Percentiles rank a stretch among this genome's conserved stretches.
Conservation (phyloP, 2,329 filamentous ascomycete species). For the Calonectria montana region DNA sequence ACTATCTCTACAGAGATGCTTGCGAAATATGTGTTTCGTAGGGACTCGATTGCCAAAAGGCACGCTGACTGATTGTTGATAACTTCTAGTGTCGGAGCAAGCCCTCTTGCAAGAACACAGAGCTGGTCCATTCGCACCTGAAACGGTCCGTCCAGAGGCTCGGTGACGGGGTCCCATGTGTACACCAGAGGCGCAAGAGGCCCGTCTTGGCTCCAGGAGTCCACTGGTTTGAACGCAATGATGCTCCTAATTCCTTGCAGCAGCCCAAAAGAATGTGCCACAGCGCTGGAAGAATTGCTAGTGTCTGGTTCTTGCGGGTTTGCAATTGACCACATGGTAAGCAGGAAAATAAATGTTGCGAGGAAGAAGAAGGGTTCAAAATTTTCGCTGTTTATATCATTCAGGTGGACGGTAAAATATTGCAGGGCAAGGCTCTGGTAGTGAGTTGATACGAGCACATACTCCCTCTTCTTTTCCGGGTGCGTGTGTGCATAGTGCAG, state of each 20-base stretch:
- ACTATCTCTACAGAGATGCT: no score
- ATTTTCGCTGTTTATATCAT: slow-evolving; percentile 16
- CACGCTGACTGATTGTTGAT: slow-evolving; percentile 28
- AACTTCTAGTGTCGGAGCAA: slow-evolving; percentile 18
- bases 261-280: slow-evolving; percentile 26
- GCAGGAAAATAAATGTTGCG: slow-evolving; percentile 26
- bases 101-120: slow-evolving; percentile 7
- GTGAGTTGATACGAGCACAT: slow-evolving; percentile 20
- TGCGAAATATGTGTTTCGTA: slow-evolving; percentile 14
- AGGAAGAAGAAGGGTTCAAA: slow-evolving; percentile 31
- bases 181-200: slow-evolving; percentile 18
- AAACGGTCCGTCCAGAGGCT: slow-evolving; percentile 14
- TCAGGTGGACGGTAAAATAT: slow-evolving; percentile 10
- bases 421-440: slow-evolving; percentile 27
- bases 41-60: slow-evolving; percentile 22
- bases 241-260: slow-evolving; percentile 28
- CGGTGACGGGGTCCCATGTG: background rate
- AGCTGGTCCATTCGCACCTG: slow-evolving; percentile 25
- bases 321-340: slow-evolving; percentile 18
- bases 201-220: slow-evolving; percentile 18
- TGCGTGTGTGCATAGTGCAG: slow-evolving; percentile 24
- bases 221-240: slow-evolving; percentile 16
- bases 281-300: background rate
- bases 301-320: no score
- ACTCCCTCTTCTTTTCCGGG: slow-evolving; percentile 21